A percentile compares a stretch with the other conserved stretches of the same genome.
Evolutionary conservation across 345 rosid genomes (phyloP).

Genomic region (Bruguiera sexangula): DNA sequence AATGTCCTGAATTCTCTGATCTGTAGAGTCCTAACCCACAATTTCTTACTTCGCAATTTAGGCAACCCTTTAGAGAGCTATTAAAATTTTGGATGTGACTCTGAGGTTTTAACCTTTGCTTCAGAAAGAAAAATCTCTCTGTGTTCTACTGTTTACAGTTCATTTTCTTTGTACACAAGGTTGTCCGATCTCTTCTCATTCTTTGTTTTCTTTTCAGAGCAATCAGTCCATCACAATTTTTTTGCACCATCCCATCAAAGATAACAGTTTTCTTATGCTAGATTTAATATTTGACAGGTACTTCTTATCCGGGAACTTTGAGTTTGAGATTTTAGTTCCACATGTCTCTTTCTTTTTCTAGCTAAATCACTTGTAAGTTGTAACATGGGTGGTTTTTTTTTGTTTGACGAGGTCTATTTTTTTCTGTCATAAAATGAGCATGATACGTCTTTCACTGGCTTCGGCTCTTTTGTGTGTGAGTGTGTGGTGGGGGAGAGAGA

Average conservation of each 20-base stretch:
- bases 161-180: slow-evolving; percentile 34
- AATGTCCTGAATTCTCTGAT: slow-evolving; percentile 32
- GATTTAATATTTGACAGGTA: neutral
- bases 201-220: neutral
- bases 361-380: slow-evolving; percentile 1
- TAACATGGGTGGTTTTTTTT: neutral
- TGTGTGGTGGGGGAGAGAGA: neutral
- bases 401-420: neutral
- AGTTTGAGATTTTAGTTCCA: slow-evolving; percentile 10
- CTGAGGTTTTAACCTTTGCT: slow-evolving; percentile 23
- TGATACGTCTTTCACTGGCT: neutral
- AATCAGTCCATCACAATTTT: too few relatives aligned
- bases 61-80: neutral
- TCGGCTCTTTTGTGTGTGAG: neutral
- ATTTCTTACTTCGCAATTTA: slow-evolving; percentile 22
- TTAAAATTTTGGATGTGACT: neutral
- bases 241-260: too few relatives aligned
- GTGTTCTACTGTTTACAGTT: slow-evolving; percentile 7
- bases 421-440: neutral
- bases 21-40: slow-evolving; percentile 4
- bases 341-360: neutral
- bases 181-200: slow-evolving; percentile 6
- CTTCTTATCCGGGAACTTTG: slow-evolving; percentile 20
- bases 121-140: slow-evolving; percentile 40
- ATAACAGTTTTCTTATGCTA: neutral